Evolutionary conservation across 495 filamentous ascomycete species (phyloP).

Genomic region (Talaromyces thailandensis): DNA sequence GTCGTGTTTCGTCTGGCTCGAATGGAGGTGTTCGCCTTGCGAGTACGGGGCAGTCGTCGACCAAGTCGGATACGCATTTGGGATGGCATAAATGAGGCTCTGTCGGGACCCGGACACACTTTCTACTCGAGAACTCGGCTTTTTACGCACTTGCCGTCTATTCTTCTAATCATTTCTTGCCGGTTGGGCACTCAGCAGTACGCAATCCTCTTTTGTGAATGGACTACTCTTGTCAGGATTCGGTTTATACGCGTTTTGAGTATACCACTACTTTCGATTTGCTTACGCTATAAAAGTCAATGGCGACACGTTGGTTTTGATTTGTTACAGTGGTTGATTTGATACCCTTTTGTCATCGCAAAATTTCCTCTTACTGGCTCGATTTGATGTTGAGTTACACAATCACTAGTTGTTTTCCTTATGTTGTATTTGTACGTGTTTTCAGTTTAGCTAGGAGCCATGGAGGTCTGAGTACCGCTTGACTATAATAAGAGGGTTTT

Average conservation of each 20-base stretch:
- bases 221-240: not conserved
- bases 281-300: not conserved
- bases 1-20: not conserved
- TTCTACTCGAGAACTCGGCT: not conserved
- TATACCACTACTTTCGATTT: not conserved
- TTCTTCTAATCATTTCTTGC: not conserved
- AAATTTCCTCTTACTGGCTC: not conserved
- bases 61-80: not conserved
- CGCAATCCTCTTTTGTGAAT: not conserved
- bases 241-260: not conserved
- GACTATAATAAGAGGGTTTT: too few relatives aligned
- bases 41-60: not conserved
- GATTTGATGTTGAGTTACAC: not conserved
- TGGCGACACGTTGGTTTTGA: not conserved
- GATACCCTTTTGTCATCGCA: not conserved
- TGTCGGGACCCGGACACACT: not conserved
- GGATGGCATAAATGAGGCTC: not conserved
- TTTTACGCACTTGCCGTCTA: not conserved
- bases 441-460: too few relatives aligned
- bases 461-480: too few relatives aligned
- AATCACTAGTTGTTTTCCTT: too few relatives aligned
- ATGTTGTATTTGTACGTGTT: too few relatives aligned
- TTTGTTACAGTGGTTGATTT: not conserved
- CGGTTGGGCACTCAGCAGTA: not conserved
- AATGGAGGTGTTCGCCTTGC: not conserved